phyloP scores from a whole-genome alignment of 192 early-diverging fungal genomes.

The Umbelopsis ramanniana region DNA sequence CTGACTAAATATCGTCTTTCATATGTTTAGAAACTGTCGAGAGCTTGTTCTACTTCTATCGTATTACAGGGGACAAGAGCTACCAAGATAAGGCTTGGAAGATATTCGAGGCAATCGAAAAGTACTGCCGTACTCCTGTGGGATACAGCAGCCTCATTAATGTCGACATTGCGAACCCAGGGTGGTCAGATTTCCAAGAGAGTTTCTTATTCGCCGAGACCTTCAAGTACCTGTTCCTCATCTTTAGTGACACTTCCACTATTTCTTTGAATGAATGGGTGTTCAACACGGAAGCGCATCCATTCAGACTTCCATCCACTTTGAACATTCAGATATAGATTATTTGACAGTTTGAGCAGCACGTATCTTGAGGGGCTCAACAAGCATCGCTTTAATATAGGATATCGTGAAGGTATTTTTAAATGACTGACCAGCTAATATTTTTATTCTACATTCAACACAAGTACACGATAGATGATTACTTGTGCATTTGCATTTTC shows the following conservation, averaged over 20 bases:
- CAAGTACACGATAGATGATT: not conserved
- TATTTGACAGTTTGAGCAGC: not conserved
- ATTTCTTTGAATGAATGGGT: constrained; percentile 64
- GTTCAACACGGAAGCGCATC: constrained; percentile 78
- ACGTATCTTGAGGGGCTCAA: not conserved
- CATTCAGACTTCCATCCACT: constrained; percentile 54
- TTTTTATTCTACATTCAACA: not conserved
- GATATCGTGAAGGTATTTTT: not conserved
- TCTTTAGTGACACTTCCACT: constrained; percentile 57
- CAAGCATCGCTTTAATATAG: too few species aligned
- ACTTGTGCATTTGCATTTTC: not conserved
- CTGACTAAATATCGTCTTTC: not conserved
- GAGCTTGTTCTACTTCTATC: constrained; percentile 76
- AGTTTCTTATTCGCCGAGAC: constrained; percentile 75
- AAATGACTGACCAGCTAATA: not conserved
- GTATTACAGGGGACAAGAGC: constrained; percentile 66
- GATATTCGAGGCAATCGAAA: constrained; percentile 45
- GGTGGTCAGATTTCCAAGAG: constrained; percentile 27
- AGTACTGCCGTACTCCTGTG: constrained; percentile 27
- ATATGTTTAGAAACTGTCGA: constrained; percentile 66
- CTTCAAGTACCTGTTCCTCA: constrained; percentile 72
- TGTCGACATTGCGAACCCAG: constrained; percentile 8
- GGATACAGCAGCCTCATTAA: constrained; percentile 35
- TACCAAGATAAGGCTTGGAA: constrained; percentile 75
- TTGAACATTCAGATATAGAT: constrained; percentile 26